Evolutionary conservation across 345 rosid genomes (phyloP).

Genomic region (Eucalyptus dawsonii): DNA sequence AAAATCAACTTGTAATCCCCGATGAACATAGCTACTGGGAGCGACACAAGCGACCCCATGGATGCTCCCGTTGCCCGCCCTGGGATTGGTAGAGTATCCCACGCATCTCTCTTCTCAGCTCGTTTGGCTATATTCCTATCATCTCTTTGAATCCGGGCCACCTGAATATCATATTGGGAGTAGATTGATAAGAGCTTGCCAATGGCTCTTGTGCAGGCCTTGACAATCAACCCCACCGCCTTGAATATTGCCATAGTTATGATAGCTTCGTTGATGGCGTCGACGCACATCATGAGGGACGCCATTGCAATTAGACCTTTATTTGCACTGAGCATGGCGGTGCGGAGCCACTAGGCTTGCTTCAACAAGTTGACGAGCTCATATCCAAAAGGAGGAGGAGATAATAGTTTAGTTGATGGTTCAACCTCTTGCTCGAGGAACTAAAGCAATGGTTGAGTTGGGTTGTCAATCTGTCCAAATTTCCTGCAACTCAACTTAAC

Average conservation of each 20-base stretch:
- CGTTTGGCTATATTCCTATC: neutral
- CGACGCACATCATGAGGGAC: constrained; percentile 68
- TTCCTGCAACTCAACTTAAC: too few species aligned
- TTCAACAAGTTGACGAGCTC: too few species aligned
- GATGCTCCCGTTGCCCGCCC: too few species aligned
- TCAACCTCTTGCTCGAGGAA: neutral
- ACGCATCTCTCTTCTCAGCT: neutral
- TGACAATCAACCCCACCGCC: constrained; percentile 51
- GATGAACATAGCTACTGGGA: too few species aligned
- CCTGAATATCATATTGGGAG: constrained; percentile 49
- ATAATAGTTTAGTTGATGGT: neutral
- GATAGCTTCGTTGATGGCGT: constrained; percentile 42
- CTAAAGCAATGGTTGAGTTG: neutral
- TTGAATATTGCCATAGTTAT: constrained; percentile 53
- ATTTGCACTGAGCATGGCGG: constrained; percentile 59
- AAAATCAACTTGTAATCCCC: too few species aligned
- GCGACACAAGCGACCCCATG: too few species aligned
- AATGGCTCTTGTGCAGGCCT: constrained; percentile 71
- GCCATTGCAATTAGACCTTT: constrained; percentile 59
- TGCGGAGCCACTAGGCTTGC: constrained; percentile 10
- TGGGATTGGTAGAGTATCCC: too few species aligned
- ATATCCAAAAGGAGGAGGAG: too few species aligned
- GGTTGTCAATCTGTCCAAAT: neutral
- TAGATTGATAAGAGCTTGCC: constrained; percentile 73
- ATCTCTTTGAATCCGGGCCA: constrained; percentile 30